A percentile compares a stretch with the other conserved stretches of the same genome.
Conservation (phyloP, 2,329 filamentous ascomycete genomes). For the Curvularia lunata region DNA sequence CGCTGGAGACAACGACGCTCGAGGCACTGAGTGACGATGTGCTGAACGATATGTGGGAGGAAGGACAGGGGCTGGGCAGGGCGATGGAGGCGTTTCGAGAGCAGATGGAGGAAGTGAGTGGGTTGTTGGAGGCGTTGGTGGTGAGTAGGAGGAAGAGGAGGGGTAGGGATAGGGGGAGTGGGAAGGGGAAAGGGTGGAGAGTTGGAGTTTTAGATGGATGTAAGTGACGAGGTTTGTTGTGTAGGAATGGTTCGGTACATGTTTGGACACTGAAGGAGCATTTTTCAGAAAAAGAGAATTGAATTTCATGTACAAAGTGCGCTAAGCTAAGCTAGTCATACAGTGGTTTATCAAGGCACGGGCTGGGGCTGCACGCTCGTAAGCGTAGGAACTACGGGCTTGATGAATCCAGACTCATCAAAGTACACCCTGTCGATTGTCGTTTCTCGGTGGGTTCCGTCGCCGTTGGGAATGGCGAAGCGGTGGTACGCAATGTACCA, state of each 20-base stretch:
- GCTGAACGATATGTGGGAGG: not conserved
- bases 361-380: constrained; percentile 26
- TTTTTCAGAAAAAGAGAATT: no score
- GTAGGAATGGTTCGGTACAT: no score
- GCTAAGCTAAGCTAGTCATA: not conserved
- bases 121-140: not conserved
- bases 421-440: constrained; percentile 37
- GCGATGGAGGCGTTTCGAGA: not conserved
- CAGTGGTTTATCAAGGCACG: not conserved
- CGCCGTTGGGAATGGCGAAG: constrained; percentile 33
- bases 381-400: constrained; percentile 34
- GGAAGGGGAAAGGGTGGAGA: no score
- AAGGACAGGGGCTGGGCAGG: not conserved
- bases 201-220: no score
- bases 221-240: no score
- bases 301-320: not conserved
- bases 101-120: not conserved
- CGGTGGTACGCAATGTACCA: constrained; percentile 43
- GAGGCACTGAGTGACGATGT: not conserved
- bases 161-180: no score
- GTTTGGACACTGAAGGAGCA: no score
- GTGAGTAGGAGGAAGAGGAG: not conserved
- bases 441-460: constrained; percentile 33
- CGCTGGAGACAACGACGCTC: not conserved
- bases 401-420: constrained; percentile 31